A percentile compares a stretch with the other conserved stretches of the same genome.
Evolutionary conservation across 1,284 basidiomycete species (phyloP).

Genomic region (Pyrrhoderma noxium): DNA sequence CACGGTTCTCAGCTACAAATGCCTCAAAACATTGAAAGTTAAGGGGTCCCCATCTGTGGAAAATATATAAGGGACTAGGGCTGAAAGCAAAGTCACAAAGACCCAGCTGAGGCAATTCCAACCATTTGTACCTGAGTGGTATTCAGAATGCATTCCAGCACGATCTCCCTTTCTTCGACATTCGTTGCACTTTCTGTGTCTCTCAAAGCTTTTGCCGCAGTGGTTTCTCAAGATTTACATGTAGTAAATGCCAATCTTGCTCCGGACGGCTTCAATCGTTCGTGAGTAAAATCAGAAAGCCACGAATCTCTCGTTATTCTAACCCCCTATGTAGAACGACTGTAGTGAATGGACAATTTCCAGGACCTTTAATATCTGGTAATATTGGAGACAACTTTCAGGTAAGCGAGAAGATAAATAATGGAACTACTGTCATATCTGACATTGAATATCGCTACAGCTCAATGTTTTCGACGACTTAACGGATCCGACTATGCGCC

Average conservation of each 20-base stretch:
- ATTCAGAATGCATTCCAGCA: too few relatives aligned
- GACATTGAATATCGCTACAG: background rate
- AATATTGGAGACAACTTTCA: conserved; percentile 28
- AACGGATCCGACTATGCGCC: conserved; percentile 21
- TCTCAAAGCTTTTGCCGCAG: background rate
- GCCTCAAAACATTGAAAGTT: too few relatives aligned
- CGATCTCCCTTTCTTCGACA: conserved; percentile 1
- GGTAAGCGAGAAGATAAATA: too few relatives aligned
- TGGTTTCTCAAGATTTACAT: conserved; percentile 20
- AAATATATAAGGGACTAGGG: too few relatives aligned
- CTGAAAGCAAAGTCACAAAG: background rate
- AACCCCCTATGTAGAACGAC: conserved; percentile 17
- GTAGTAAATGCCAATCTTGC: conserved; percentile 27
- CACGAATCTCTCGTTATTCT: background rate
- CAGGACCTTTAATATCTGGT: conserved; percentile 27
- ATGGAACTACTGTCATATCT: too few relatives aligned
- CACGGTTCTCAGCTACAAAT: too few relatives aligned
- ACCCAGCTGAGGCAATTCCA: too few relatives aligned
- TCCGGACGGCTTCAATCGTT: conserved; percentile 26
- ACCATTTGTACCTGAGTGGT: too few relatives aligned
- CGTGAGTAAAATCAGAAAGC: conserved; percentile 6
- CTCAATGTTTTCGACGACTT: conserved; percentile 23
- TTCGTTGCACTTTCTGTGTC: conserved; percentile 9
- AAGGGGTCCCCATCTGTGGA: too few relatives aligned
- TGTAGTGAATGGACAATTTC: conserved; percentile 25